These are phyloP conservation scores for Plasmodium cynomolgi DNA, from an alignment of 169 alveolate genomes.

Conservation along the genomic window DNA sequence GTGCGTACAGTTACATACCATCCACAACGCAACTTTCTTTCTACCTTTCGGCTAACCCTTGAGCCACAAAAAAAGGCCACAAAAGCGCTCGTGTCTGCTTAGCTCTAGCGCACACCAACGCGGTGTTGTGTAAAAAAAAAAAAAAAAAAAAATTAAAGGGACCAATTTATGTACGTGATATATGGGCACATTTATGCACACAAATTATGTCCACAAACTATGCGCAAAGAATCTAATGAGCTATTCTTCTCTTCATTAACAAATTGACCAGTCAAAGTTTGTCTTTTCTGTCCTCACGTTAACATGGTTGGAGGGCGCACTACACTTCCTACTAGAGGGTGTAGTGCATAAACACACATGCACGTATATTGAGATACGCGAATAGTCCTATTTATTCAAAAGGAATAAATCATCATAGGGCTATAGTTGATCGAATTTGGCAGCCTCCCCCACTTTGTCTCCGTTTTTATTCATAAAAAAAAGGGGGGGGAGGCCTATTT, in stretches of 20 bases:
- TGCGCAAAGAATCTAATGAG: not conserved
- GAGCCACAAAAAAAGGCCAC: not conserved
- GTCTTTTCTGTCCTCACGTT: not conserved
- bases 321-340: not conserved
- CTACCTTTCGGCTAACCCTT: not conserved
- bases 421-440: not conserved
- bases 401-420: not conserved
- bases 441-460: not conserved
- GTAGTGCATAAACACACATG: not conserved
- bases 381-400: not conserved
- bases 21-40: not conserved
- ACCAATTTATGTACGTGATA: not conserved
- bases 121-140: not conserved
- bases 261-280: not conserved
- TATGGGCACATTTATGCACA: not conserved
- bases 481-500: not conserved
- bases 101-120: not conserved
- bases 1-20: not conserved
- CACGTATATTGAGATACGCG: not conserved
- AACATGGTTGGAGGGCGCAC: not conserved
- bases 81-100: not conserved
- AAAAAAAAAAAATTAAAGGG: not conserved
- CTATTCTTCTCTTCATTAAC: not conserved
- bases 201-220: not conserved
- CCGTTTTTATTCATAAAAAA: not conserved